A percentile compares a stretch with the other conserved stretches of the same genome.
These are phyloP conservation scores for Phytophthora constricta DNA, from an alignment of 352 stramenopile genomes.

Conservation along the genomic window DNA sequence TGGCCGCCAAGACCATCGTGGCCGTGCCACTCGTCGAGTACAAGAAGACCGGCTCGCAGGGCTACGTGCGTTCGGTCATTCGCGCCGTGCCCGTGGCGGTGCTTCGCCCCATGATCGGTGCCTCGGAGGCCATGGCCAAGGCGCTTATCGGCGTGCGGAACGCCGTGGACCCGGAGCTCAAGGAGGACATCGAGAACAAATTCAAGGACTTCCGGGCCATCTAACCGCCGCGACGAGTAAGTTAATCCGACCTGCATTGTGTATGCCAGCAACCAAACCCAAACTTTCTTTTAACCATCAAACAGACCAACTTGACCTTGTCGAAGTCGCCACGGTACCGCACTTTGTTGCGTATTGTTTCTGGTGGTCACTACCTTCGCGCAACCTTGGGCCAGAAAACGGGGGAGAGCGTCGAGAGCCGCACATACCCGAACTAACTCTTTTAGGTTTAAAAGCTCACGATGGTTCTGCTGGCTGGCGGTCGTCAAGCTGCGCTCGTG, in stretches of 20 bases:
- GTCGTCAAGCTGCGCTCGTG: conserved; percentile 42
- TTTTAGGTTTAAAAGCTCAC: neutral
- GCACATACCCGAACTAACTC: neutral
- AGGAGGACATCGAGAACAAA: conserved; percentile 93
- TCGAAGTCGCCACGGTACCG: no score
- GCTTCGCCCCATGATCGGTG: conserved; percentile 88
- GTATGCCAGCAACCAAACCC: neutral
- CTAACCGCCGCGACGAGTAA: conserved; percentile 18
- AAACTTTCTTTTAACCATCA: neutral
- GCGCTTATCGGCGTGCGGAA: conserved; percentile 89
- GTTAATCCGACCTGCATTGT: neutral
- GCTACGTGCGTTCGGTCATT: conserved; percentile 89
- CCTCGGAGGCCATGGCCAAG: conserved; percentile 86
- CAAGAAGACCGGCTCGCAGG: conserved; percentile 90
- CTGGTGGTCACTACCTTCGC: neutral
- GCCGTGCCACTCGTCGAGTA: conserved; percentile 90
- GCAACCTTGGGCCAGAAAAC: neutral
- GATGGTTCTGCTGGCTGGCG: conserved; percentile 32
- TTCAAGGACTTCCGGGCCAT: conserved; percentile 87
- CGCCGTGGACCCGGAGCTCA: conserved; percentile 87
- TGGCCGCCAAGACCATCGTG: conserved; percentile 89
- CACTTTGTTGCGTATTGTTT: no score
- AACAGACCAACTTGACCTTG: conserved; percentile 11
- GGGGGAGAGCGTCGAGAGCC: neutral
- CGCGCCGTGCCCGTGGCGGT: conserved; percentile 87